Evolutionary conservation across 768 basidiomycete genomes (phyloP).

Genomic region (Cystofilobasidium capitatum): DNA sequence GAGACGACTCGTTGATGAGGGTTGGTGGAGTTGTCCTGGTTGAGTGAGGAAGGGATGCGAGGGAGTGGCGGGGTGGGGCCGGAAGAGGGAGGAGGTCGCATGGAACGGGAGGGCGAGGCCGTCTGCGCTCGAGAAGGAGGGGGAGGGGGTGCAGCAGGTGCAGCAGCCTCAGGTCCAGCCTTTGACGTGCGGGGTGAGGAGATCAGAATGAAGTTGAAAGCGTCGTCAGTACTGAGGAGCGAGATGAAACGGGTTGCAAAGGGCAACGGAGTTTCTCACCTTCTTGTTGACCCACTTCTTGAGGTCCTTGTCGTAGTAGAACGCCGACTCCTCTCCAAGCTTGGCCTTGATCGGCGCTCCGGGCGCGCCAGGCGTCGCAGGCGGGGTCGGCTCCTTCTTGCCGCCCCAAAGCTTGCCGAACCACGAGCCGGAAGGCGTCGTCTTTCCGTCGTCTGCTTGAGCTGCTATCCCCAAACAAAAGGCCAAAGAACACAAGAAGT

Average conservation of each 20-base stretch:
- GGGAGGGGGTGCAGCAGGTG: conserved; percentile 49
- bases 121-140: conserved; percentile 67
- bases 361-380: conserved; percentile 43
- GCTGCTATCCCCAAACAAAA: not conserved
- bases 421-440: conserved; percentile 47
- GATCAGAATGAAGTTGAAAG: not conserved
- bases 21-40: conserved; percentile 50
- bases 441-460: not conserved
- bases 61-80: conserved; percentile 9
- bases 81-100: conserved; percentile 28
- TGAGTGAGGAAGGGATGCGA: conserved; percentile 43
- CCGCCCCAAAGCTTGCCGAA: conserved; percentile 67
- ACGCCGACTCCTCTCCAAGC: conserved; percentile 78
- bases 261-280: conserved; percentile 43
- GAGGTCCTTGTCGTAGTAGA: conserved; percentile 89
- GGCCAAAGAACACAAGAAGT: not conserved
- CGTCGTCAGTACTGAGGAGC: not conserved
- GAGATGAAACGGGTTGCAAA: conserved; percentile 15
- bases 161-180: conserved; percentile 51
- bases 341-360: conserved; percentile 68
- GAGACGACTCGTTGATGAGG: conserved; percentile 8
- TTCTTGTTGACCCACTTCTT: conserved; percentile 96
- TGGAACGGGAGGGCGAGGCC: conserved; percentile 3
- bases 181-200: conserved; percentile 34
- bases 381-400: conserved; percentile 36